Evolutionary conservation across 352 stramenopile species (phyloP), one percentile per base, ranked within the genome.

Genomic region (Pythium scleroteichum): DNA sequence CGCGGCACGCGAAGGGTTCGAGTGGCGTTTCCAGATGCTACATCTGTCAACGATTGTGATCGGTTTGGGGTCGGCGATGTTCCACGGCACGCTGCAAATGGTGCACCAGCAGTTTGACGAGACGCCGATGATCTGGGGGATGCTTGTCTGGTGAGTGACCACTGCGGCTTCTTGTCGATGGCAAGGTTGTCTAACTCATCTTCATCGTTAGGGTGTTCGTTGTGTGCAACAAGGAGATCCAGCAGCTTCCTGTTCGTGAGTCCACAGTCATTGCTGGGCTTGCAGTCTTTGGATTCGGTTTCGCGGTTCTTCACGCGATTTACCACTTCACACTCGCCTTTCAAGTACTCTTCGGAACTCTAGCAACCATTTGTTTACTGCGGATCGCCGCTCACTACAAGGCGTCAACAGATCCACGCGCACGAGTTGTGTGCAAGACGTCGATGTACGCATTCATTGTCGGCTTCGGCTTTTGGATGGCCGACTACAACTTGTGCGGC

Each of bases 41-140:
- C 90, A 90, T 58, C 64, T 90, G 27, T 78, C 73, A 6, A 72
- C 93, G 8, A 82, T 92, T 62, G 52, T 94, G 52, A 89, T 88
- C n/a, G 87, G 87, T 22, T 78, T 95, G 32, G 87, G 85, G n/a
- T 94, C 82, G 0, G 82, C 82, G 48, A 84, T 92, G 76, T 95
- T 96, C 68, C 87, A 96, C 54, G 87, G 83, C 33, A 94, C 87
- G 8, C 72, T 96, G 42, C 79, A 90, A 68, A 68, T 87, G 46
- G 77, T 93, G 57, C 70, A 87, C 42, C 83, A 93, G 63, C 85
- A 92, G 50, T 90, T 76, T 16, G 85, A 94, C 45, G 83, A 94
- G 71, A 91, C 82, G 54, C 85, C 83, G 16, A 94, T 93, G 84
- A 71, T 93, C 39, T 95, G 81, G 80, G 80, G 79, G 47, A 85